A percentile compares a stretch with the other conserved stretches of the same genome.
These are phyloP conservation scores for Vaccinium macrocarpon DNA, from an alignment of 148 eudicot species.

Conservation along the genomic window DNA sequence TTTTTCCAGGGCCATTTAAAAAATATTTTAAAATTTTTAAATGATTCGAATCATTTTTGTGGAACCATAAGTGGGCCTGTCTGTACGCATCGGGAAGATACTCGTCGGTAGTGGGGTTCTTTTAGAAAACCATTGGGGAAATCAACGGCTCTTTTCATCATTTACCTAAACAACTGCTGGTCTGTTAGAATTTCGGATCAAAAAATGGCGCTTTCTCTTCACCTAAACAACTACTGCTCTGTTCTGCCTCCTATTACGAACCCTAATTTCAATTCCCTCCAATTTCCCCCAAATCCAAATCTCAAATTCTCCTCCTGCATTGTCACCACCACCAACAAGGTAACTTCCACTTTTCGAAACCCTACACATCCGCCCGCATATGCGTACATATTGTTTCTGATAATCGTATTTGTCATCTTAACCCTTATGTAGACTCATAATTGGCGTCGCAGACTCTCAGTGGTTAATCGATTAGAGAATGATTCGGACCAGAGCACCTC, in stretches of 20 bases:
- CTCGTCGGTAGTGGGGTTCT: too few species aligned
- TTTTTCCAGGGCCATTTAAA: too few species aligned
- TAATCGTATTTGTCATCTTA: not conserved
- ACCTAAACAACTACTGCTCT: conserved; percentile 12
- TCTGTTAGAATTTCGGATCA: not conserved
- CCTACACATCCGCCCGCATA: not conserved
- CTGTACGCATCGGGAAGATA: too few species aligned
- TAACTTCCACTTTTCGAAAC: conserved; percentile 5
- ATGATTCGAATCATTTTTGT: too few species aligned
- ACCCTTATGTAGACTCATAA: conserved; percentile 4
- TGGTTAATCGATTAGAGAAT: conserved; percentile 22
- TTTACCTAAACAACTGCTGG: not conserved
- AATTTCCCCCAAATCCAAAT: conserved; percentile 2
- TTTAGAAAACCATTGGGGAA: too few species aligned
- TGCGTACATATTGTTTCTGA: not conserved
- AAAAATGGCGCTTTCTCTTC: conserved; percentile 31
- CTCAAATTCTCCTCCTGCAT: not conserved
- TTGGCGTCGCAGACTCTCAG: conserved; percentile 12
- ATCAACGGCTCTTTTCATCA: not conserved
- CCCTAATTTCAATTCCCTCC: conserved; percentile 27
- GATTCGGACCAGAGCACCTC: conserved; percentile 19
- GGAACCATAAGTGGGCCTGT: too few species aligned
- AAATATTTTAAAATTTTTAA: too few species aligned
- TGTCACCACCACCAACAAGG: not conserved
- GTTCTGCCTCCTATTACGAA: not conserved